These are phyloP conservation scores for Spathaspora jeffriesii DNA, from an alignment of 1,139 yeast genomes.

Conservation along the genomic window DNA sequence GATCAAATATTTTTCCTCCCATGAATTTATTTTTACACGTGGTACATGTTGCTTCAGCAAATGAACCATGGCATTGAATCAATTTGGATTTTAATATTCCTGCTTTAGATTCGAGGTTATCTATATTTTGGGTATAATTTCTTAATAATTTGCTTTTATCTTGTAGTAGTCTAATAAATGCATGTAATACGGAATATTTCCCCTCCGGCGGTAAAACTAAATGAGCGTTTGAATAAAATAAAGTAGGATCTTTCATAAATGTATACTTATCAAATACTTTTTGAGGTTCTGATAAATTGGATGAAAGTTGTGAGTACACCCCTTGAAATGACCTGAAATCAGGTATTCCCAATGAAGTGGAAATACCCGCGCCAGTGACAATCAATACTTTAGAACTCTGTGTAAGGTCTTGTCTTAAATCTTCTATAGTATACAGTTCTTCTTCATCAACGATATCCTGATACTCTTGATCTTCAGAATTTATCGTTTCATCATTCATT, in stretches of 20 bases:
- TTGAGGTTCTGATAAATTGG: slow-evolving; percentile 86
- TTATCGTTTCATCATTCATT: slow-evolving; percentile 11
- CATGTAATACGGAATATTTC: slow-evolving; percentile 79
- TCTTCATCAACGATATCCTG: slow-evolving; percentile 2
- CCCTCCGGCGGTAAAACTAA: slow-evolving; percentile 79
- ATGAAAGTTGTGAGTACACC: slow-evolving; percentile 66
- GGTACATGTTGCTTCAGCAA: slow-evolving; percentile 84
- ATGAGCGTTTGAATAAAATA: slow-evolving; percentile 84
- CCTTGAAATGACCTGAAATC: slow-evolving; percentile 92
- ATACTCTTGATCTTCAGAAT: not conserved
- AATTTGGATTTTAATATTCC: slow-evolving; percentile 69
- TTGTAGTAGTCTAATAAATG: slow-evolving; percentile 72
- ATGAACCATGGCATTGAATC: slow-evolving; percentile 95
- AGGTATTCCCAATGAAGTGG: slow-evolving; percentile 88
- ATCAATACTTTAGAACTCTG: slow-evolving; percentile 54
- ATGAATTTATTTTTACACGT: slow-evolving; percentile 69
- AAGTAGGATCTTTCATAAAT: slow-evolving; percentile 73
- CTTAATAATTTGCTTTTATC: slow-evolving; percentile 78
- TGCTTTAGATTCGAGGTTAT: slow-evolving; percentile 80
- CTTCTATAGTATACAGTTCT: slow-evolving; percentile 5
- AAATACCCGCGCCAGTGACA: slow-evolving; percentile 93
- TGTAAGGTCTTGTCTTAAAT: slow-evolving; percentile 8
- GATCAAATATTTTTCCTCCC: slow-evolving; percentile 66
- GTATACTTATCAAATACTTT: slow-evolving; percentile 81
- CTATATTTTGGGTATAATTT: slow-evolving; percentile 92